Evolutionary conservation across 2,329 filamentous ascomycete genomes (phyloP).

Genomic region (Diaporthe citri): DNA sequence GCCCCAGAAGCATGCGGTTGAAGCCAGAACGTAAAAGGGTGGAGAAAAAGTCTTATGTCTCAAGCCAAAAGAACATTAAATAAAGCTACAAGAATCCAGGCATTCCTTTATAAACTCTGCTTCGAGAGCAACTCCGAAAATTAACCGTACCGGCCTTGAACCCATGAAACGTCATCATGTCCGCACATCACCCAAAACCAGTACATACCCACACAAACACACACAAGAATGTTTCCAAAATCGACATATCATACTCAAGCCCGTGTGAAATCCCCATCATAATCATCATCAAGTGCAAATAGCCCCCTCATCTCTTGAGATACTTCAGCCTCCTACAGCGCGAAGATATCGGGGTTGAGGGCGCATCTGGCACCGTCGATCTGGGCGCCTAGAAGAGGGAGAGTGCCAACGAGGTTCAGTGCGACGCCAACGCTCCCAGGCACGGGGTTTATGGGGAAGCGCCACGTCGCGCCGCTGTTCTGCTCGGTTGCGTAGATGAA

Average conservation of each 20-base stretch:
- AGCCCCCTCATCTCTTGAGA: background rate
- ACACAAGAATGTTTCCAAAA: background rate
- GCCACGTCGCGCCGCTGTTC: background rate
- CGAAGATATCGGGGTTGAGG: background rate
- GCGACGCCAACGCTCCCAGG: no score
- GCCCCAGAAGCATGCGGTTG: background rate
- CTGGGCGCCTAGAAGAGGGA: background rate
- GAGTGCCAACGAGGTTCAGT: background rate
- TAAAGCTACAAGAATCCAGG: slow-evolving; percentile 22
- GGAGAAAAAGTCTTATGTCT: background rate
- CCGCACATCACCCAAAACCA: background rate
- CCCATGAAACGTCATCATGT: slow-evolving; percentile 2
- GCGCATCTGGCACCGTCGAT: slow-evolving; percentile 28
- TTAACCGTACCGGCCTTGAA: background rate
- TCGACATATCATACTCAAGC: background rate
- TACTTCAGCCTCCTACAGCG: background rate
- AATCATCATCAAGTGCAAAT: background rate
- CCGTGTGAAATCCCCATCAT: background rate
- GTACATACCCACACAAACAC: background rate
- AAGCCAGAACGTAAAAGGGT: background rate
- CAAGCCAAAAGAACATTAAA: slow-evolving; percentile 9
- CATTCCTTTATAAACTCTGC: slow-evolving; percentile 4
- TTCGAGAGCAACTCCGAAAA: slow-evolving; percentile 18
- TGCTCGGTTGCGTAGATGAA: slow-evolving; percentile 14
- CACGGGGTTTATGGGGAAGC: background rate